These are phyloP conservation scores for Anethum foeniculum DNA, from an alignment of 140 eudicot genomes.

Conservation along the genomic window DNA sequence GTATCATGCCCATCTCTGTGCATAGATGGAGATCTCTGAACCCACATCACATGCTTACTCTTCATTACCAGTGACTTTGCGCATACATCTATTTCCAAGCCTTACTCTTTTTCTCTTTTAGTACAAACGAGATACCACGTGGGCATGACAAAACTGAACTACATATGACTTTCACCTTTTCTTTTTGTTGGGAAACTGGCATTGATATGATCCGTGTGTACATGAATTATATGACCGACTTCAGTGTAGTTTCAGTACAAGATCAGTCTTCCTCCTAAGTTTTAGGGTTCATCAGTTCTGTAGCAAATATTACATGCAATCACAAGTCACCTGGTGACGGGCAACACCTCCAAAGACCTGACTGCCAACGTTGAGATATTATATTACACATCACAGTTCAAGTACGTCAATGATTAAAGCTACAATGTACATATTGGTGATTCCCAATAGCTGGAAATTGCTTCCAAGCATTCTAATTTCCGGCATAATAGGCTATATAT, in stretches of 20 bases:
- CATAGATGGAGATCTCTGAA: slow-evolving; percentile 9
- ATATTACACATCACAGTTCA: not conserved
- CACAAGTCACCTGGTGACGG: not conserved
- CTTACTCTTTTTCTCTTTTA: not conserved
- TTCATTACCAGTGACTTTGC: not conserved
- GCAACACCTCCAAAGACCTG: not conserved
- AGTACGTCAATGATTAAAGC: too few relatives aligned
- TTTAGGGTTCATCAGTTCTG: not conserved
- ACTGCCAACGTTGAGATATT: not conserved
- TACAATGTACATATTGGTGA: too few relatives aligned
- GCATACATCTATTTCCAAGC: not conserved
- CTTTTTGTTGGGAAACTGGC: not conserved
- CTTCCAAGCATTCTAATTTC: too few relatives aligned
- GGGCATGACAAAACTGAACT: not conserved
- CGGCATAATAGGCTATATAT: not conserved
- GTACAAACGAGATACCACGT: not conserved
- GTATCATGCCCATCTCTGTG: slow-evolving; percentile 20
- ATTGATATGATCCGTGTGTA: not conserved
- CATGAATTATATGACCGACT: not conserved
- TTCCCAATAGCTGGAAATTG: too few relatives aligned
- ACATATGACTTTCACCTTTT: not conserved
- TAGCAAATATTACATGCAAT: not conserved
- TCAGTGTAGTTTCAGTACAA: not conserved
- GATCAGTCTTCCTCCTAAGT: not conserved
- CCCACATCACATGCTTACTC: slow-evolving; percentile 13